A percentile compares a stretch with the other conserved stretches of the same genome.
These are phyloP conservation scores for Eucalyptus globulus DNA, from an alignment of 345 rosid species.

Conservation along the genomic window DNA sequence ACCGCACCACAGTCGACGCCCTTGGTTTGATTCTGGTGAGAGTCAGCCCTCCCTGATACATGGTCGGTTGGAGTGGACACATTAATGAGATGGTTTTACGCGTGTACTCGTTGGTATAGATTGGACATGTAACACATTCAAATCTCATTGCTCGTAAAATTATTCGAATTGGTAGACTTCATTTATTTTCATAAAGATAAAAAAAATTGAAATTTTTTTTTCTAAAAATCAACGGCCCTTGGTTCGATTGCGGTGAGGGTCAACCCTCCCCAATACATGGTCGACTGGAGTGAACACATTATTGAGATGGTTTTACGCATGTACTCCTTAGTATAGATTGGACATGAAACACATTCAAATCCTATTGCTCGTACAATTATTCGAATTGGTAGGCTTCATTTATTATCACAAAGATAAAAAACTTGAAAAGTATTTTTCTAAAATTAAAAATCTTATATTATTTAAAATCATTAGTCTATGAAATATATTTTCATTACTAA, in stretches of 20 bases:
- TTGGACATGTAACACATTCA: neutral
- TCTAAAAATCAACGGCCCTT: no score
- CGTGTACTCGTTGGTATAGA: neutral
- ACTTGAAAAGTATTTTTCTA: no score
- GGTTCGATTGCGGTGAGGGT: no score
- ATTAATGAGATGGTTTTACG: neutral
- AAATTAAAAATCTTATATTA: no score
- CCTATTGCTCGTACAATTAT: neutral
- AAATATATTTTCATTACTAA: neutral
- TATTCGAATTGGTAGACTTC: neutral
- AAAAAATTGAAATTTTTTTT: neutral
- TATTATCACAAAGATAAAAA: neutral
- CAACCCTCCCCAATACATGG: neutral
- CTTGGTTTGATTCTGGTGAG: no score
- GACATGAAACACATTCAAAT: neutral
- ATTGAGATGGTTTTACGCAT: neutral
- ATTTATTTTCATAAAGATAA: neutral
- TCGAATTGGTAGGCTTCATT: neutral
- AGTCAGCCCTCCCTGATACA: accelerated
- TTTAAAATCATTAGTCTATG: no score
- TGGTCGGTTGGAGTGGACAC: accelerated
- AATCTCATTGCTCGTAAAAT: neutral
- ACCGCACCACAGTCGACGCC: accelerated
- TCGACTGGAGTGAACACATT: neutral
- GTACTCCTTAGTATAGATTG: neutral